phyloP scores from a whole-genome alignment of 2,329 filamentous ascomycete species.

The Magnaporthiopsis poae region DNA sequence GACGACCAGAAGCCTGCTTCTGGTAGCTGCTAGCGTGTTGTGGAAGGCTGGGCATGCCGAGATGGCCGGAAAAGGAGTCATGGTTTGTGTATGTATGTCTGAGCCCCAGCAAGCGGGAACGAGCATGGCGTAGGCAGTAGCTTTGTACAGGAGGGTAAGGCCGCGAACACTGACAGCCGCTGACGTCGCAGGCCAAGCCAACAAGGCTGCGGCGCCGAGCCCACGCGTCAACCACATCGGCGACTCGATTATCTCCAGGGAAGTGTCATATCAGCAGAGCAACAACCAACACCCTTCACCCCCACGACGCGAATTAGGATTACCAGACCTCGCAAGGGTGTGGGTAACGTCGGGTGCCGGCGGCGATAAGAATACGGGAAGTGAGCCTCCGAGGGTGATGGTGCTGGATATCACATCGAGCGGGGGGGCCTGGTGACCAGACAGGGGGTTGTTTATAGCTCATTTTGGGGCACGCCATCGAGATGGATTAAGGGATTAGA shows the following conservation, averaged over 20 bases:
- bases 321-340: background rate
- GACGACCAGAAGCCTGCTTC: background rate
- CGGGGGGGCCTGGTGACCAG: background rate
- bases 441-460: background rate
- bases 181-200: background rate
- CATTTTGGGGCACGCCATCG: background rate
- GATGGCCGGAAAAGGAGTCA: background rate
- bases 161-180: background rate
- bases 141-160: background rate
- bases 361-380: background rate
- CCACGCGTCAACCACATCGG: background rate
- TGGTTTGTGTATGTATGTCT: background rate
- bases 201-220: background rate
- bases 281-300: background rate
- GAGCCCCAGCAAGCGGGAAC: background rate
- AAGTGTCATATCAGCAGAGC: background rate
- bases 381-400: background rate
- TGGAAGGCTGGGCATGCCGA: background rate
- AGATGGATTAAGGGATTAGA: background rate
- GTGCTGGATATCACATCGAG: background rate
- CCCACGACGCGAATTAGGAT: background rate
- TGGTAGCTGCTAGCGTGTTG: background rate
- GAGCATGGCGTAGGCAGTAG: background rate
- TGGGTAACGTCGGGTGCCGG: background rate
- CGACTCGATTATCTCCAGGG: background rate